Conservation (phyloP, 805 yeast species). For the Zygosaccharomyces bisporus region DNA sequence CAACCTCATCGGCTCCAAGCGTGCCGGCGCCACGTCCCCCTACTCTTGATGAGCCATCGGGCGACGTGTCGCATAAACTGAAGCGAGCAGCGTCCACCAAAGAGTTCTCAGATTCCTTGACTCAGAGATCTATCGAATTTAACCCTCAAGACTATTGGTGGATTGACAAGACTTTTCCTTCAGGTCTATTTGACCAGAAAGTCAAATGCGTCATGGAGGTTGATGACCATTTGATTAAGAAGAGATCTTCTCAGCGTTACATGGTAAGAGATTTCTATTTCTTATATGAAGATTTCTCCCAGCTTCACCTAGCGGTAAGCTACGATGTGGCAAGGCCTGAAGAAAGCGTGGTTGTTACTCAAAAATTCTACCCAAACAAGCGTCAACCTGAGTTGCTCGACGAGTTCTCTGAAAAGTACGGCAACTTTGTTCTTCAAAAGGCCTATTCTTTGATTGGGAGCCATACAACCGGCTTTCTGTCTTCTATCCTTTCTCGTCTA, state of each 20-base stretch:
- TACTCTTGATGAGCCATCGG: constrained; percentile 6
- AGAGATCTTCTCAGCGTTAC: constrained; percentile 51
- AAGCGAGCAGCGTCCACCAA: constrained; percentile 20
- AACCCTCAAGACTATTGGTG: constrained; percentile 58
- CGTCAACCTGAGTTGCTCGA: constrained; percentile 48
- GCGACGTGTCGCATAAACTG: constrained; percentile 1
- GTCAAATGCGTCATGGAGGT: constrained; percentile 51
- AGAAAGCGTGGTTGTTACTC: constrained; percentile 40
- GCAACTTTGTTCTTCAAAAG: constrained; percentile 45
- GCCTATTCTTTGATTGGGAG: constrained; percentile 40
- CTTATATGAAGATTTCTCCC: constrained; percentile 69
- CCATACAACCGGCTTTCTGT: constrained; percentile 31
- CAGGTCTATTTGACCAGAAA: constrained; percentile 26
- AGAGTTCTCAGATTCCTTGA: constrained; percentile 13
- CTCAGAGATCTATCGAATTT: constrained; percentile 12
- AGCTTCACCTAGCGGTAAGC: constrained; percentile 53
- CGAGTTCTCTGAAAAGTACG: constrained; percentile 47
- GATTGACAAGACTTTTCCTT: constrained; percentile 57
- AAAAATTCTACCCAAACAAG: constrained; percentile 40
- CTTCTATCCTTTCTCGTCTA: constrained; percentile 38
- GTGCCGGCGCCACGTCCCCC: constrained; percentile 12
- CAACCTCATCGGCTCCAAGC: constrained; percentile 23
- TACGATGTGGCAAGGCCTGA: constrained; percentile 55
- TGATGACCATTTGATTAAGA: constrained; percentile 52
- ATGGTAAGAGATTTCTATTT: constrained; percentile 64